Conservation (phyloP, 352 stramenopile genomes). For the Phytophthora sp. region DNA sequence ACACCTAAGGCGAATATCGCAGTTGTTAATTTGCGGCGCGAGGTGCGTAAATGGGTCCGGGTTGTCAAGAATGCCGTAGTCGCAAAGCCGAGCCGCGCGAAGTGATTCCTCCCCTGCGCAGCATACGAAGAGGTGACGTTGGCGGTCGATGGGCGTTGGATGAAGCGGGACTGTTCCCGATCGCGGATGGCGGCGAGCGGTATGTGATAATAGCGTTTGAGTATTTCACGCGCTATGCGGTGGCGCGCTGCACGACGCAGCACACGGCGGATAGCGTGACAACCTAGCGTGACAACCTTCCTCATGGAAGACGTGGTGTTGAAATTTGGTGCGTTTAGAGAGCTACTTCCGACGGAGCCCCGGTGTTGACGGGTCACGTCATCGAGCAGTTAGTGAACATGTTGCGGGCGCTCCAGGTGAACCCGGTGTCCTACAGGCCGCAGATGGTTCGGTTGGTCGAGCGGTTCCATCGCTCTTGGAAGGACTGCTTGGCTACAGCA, state of each 20-base stretch:
- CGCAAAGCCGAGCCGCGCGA: background rate
- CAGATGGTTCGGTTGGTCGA: background rate
- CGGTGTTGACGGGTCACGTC: background rate
- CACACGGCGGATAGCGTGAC: background rate
- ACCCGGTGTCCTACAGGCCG: background rate
- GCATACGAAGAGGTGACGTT: background rate
- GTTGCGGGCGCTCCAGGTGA: background rate
- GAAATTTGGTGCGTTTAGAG: background rate
- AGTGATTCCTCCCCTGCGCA: background rate
- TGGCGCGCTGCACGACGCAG: background rate
- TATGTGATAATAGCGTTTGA: background rate
- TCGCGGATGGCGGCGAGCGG: background rate
- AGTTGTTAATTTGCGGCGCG: background rate
- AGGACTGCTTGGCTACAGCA: background rate
- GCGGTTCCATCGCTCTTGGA: background rate
- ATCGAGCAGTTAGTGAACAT: background rate
- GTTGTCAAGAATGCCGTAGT: background rate
- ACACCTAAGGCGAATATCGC: background rate
- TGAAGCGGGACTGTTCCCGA: background rate
- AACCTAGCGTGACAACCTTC: background rate
- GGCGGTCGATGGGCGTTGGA: background rate
- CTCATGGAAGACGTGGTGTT: background rate
- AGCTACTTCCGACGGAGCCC: background rate
- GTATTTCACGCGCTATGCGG: background rate
- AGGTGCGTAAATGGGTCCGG: background rate